phyloP scores from a whole-genome alignment of 1,284 basidiomycete genomes.

The Porodaedalea pini region DNA sequence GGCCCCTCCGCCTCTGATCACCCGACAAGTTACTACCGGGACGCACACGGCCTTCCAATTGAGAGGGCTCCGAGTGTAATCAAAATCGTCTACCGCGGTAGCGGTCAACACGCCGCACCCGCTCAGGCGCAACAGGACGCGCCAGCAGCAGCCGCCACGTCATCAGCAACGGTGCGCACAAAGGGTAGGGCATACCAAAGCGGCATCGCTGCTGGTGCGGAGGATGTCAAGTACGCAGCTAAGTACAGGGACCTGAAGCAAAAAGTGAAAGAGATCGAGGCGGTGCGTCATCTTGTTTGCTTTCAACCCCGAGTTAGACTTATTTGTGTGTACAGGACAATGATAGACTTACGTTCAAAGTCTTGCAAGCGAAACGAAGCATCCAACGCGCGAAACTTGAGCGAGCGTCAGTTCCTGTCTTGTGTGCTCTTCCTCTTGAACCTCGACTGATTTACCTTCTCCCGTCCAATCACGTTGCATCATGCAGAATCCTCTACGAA shows the following conservation, averaged over 20 bases:
- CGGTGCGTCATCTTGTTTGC: constrained; percentile 44
- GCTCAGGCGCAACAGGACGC: constrained; percentile 32
- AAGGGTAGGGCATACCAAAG: constrained; percentile 51
- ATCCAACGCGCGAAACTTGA: constrained; percentile 88
- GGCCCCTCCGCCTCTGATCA: constrained; percentile 36
- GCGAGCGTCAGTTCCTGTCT: constrained; percentile 66
- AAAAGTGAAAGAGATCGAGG: constrained; percentile 86
- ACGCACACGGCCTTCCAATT: constrained; percentile 22
- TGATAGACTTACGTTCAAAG: constrained; percentile 80
- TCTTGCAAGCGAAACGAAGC: constrained; percentile 77
- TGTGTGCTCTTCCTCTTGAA: constrained; percentile 21
- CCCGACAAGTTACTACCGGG: constrained; percentile 23
- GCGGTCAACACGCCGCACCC: constrained; percentile 21
- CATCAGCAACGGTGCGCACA: constrained; percentile 16
- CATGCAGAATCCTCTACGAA: constrained; percentile 68
- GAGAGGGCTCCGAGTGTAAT: background rate
- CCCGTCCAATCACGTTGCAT: constrained; percentile 25
- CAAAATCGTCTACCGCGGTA: background rate
- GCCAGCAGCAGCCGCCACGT: constrained; percentile 12
- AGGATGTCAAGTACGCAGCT: constrained; percentile 83
- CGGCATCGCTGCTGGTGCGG: constrained; percentile 73
- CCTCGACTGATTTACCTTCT: constrained; percentile 20
- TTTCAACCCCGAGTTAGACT: constrained; percentile 6
- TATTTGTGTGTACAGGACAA: constrained; percentile 59
- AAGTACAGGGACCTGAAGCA: constrained; percentile 90